A percentile compares a stretch with the other conserved stretches of the same genome.
Conservation (phyloP, 1,139 yeast genomes). For the Yamadazyma mexicana region DNA sequence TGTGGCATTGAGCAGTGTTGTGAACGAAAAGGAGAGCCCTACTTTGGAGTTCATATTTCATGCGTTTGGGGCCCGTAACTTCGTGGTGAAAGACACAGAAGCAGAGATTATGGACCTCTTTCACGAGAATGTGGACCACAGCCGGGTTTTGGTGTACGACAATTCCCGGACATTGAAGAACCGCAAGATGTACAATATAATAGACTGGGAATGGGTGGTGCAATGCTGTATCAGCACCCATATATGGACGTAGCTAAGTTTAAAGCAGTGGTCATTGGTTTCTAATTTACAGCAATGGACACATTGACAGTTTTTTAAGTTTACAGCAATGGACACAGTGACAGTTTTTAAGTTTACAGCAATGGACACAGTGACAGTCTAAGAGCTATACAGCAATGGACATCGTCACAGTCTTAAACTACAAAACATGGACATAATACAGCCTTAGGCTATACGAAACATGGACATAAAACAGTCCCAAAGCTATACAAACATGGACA, state of each 20-base stretch:
- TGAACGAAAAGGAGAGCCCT: conserved; percentile 24
- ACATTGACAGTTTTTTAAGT: too few relatives aligned
- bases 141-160: conserved; percentile 25
- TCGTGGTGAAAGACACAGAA: conserved; percentile 7
- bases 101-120: conserved; percentile 7
- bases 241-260: conserved; percentile 25
- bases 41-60: conserved; percentile 47
- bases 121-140: not conserved
- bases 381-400: too few relatives aligned
- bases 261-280: too few relatives aligned
- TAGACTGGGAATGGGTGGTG: conserved; percentile 57
- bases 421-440: too few relatives aligned
- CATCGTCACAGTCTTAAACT: too few relatives aligned
- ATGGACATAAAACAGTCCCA: too few relatives aligned
- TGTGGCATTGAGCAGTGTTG: conserved; percentile 26
- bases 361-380: too few relatives aligned
- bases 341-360: too few relatives aligned
- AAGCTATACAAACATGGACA: too few relatives aligned
- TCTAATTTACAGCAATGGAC: too few relatives aligned
- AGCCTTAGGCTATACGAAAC: too few relatives aligned
- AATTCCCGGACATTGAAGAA: conserved; percentile 15
- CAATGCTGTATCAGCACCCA: conserved; percentile 62
- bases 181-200: conserved; percentile 13
- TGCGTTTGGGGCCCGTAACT: conserved; percentile 43
- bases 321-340: too few relatives aligned